Conservation (phyloP, 1,284 basidiomycete genomes). For the Fomitopsis palustris region DNA sequence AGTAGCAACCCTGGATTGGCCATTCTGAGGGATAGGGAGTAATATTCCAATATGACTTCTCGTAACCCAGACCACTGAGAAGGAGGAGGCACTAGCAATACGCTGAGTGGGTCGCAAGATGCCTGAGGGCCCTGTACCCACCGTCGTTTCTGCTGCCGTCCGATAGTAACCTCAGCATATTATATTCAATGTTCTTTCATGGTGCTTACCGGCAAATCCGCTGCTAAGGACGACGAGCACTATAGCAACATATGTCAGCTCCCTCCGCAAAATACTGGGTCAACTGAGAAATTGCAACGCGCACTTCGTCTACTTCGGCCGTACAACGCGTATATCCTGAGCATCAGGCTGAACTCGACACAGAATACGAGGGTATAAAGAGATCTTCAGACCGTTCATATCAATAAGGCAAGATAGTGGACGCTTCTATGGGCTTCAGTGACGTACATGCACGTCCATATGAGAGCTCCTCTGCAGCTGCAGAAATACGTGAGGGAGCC, state of each 20-base stretch:
- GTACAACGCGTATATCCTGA: conserved; percentile 5
- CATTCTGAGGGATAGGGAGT: conserved; percentile 4
- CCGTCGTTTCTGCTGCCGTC: background rate
- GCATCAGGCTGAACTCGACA: conserved; percentile 7
- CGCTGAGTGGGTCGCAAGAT: background rate
- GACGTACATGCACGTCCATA: background rate
- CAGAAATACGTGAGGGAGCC: background rate
- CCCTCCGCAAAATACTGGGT: too few species aligned
- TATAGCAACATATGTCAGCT: background rate
- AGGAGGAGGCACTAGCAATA: background rate
- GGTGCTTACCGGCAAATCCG: background rate
- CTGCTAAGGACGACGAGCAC: background rate
- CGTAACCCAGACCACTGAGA: background rate
- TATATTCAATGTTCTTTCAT: background rate
- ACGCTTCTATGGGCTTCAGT: background rate
- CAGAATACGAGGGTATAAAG: conserved; percentile 1
- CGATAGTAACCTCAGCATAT: background rate
- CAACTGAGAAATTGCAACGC: background rate
- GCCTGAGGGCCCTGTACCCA: background rate
- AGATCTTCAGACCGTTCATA: background rate
- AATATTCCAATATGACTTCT: background rate
- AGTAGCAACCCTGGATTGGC: conserved; percentile 7
- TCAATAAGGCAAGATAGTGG: background rate
- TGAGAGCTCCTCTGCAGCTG: background rate
- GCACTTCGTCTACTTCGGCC: background rate